Base-by-base conservation (phyloP, 2,329 filamentous ascomycete genomes). In the Bisporella sp. region DNA sequence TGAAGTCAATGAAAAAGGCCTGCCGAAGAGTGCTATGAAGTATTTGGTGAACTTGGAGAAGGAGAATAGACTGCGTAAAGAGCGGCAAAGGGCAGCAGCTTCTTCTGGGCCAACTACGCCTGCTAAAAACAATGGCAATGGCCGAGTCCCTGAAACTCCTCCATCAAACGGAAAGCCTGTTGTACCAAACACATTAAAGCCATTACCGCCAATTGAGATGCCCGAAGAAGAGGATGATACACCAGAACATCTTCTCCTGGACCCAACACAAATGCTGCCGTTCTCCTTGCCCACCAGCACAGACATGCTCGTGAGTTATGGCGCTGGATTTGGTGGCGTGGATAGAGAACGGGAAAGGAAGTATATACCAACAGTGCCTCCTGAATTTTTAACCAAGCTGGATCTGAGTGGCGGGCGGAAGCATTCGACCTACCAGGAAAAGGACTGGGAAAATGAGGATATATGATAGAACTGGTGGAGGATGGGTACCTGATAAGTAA, bases 231-330 rank as follows among this genome's bases (percentile, higher is more conserved):
- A 85, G 13, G 82, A 86, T 42, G 84, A 88, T 53, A 74, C 82
- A 11, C 85, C 86, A 0, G 81, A 88, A 58, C 78, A 87, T 53
- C 75, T 96, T 35, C 81, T 96, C 41, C 71, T 97, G 48, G 91
- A 97, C 63, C 89, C 92, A 3, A 87, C 91, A 2, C 74, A 96
- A 53, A 95, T 96, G 78, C 77, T 99, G 30, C 93, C 93, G 0
- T 99, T 99, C 66, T 86, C 87, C n/a, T 74, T 99, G 31, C 93
- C 93, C 1, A 96, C 92, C 1, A 93, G 89, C 51, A 97, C 91
- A 30, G 93, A 99, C 67, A 99, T 99, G 93, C 77, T 97, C 45
- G 82, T 99, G 45, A 92, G 85, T 58, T 99, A 95, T 63, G 93
- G 93, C 1, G 91, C 93, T 9, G 93, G 93, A 0, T 93, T 97